Conservation (phyloP, 1,284 basidiomycete genomes). For the Pyrrhoderma noxium region DNA sequence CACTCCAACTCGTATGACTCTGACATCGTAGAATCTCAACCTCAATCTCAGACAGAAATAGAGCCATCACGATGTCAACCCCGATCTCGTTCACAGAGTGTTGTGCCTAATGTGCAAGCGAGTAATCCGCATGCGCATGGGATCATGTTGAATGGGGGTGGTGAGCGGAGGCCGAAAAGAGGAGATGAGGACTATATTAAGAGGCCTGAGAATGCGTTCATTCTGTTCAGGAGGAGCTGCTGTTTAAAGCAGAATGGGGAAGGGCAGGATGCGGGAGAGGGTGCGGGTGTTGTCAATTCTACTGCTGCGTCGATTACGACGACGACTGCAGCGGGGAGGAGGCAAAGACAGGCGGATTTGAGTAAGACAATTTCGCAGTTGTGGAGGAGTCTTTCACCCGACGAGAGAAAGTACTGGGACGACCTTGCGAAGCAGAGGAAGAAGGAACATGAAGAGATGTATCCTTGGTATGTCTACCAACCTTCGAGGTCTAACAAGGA, state of each 20-base stretch:
- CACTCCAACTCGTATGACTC: too few species aligned
- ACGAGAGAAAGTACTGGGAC: conserved; percentile 60
- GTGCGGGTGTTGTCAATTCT: conserved; percentile 27
- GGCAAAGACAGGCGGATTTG: conserved; percentile 49
- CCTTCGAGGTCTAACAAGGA: conserved; percentile 36
- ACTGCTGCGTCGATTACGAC: background rate
- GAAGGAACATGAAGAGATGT: conserved; percentile 52
- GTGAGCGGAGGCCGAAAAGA: conserved; percentile 62
- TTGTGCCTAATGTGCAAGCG: too few species aligned
- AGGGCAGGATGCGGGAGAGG: conserved; percentile 34
- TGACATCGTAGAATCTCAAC: too few species aligned
- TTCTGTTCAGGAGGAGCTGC: conserved; percentile 68
- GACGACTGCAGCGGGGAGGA: conserved; percentile 26
- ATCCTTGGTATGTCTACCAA: conserved; percentile 71
- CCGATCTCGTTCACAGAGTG: too few species aligned
- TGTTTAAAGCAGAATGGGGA: conserved; percentile 51
- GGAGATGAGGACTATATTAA: conserved; percentile 77
- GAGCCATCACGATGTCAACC: too few species aligned
- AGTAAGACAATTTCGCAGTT: conserved; percentile 73
- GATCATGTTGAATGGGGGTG: conserved; percentile 31
- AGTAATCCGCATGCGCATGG: conserved; percentile 36
- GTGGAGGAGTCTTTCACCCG: conserved; percentile 55
- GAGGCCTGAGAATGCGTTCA: conserved; percentile 75
- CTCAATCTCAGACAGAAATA: too few species aligned
- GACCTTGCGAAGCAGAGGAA: conserved; percentile 51